phyloP scores from a whole-genome alignment of 805 yeast genomes.

The Starmerella apis region DNA sequence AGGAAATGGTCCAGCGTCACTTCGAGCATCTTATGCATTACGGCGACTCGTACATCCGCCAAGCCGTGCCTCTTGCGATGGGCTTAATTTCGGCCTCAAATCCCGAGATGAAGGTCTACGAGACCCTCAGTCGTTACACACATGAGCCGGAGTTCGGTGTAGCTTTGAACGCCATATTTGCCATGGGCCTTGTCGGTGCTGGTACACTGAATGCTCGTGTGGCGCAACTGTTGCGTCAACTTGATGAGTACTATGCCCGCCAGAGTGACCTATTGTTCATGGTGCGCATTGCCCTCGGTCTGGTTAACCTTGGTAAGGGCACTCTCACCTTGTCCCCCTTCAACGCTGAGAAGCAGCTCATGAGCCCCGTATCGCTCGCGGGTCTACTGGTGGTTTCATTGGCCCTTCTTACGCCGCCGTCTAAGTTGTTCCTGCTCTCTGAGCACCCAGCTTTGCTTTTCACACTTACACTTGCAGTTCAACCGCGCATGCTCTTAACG shows the following conservation, averaged over 20 bases:
- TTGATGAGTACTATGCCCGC: slow-evolving; percentile 84
- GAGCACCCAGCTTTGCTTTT: slow-evolving; percentile 67
- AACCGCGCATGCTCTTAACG: slow-evolving; percentile 87
- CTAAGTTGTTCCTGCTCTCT: slow-evolving; percentile 61
- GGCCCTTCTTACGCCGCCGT: slow-evolving; percentile 66
- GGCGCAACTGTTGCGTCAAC: slow-evolving; percentile 88
- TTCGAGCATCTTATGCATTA: slow-evolving; percentile 97
- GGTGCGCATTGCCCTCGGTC: slow-evolving; percentile 91
- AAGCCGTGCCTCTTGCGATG: slow-evolving; percentile 97
- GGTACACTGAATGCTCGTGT: slow-evolving; percentile 98
- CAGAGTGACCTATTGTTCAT: slow-evolving; percentile 84
- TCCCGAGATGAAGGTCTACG: slow-evolving; percentile 95
- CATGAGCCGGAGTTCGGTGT: slow-evolving; percentile 93
- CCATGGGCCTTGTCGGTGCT: slow-evolving; percentile 97
- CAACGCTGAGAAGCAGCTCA: slow-evolving; percentile 74
- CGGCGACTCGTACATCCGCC: slow-evolving; percentile 79
- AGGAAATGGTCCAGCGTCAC: slow-evolving; percentile 93
- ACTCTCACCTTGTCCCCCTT: slow-evolving; percentile 82
- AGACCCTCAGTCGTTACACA: slow-evolving; percentile 87
- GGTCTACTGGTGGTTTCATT: slow-evolving; percentile 75
- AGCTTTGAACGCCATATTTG: slow-evolving; percentile 85
- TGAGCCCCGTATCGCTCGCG: slow-evolving; percentile 83
- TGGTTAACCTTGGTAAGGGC: slow-evolving; percentile 93
- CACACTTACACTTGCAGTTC: slow-evolving; percentile 75
- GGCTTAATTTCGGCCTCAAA: slow-evolving; percentile 86